Percentiles rank a stretch among this genome's conserved stretches.
Conservation (phyloP, 192 early-diverging fungal genomes). For the Entomortierella parvispora region DNA sequence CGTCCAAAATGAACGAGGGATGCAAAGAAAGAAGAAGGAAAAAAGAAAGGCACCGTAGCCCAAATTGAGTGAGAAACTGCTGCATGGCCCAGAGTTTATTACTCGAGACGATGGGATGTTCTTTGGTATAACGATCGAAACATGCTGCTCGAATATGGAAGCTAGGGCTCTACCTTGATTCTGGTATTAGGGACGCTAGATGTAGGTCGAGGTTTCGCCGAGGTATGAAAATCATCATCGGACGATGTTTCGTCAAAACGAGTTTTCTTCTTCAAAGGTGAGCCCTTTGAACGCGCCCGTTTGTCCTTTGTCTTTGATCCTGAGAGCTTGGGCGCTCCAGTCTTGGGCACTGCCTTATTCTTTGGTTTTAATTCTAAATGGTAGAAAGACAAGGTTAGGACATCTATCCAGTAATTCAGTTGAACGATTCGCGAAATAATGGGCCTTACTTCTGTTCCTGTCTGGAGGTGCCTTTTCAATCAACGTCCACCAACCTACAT, state of each 20-base stretch:
- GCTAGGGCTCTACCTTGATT: slow-evolving; percentile 53
- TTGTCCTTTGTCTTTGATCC: slow-evolving; percentile 38
- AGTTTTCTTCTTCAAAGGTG: slow-evolving; percentile 41
- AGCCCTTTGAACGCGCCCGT: slow-evolving; percentile 26
- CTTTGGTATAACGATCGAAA: too few species aligned
- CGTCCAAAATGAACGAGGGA: neutral
- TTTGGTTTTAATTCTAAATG: slow-evolving; percentile 42
- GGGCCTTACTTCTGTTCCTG: slow-evolving; percentile 47
- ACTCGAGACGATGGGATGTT: slow-evolving; percentile 1
- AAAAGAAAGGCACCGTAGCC: neutral
- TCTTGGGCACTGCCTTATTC: slow-evolving; percentile 30
- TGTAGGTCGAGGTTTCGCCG: slow-evolving; percentile 33
- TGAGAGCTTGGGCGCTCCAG: slow-evolving; percentile 11
- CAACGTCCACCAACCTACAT: slow-evolving; percentile 65
- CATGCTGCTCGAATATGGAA: too few species aligned
- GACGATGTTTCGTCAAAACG: slow-evolving; percentile 50
- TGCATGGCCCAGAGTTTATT: slow-evolving; percentile 26
- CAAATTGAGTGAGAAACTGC: neutral
- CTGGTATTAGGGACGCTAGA: slow-evolving; percentile 39
- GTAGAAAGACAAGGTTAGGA: neutral
- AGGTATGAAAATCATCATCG: slow-evolving; percentile 47
- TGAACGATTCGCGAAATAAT: neutral
- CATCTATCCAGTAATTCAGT: neutral
- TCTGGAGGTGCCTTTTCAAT: slow-evolving; percentile 58
- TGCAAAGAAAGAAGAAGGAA: slow-evolving; percentile 1